Evolutionary conservation across 2,329 filamentous ascomycete genomes (phyloP), one percentile per base, ranked within the genome.

Genomic region (Ophiostoma ips): DNA sequence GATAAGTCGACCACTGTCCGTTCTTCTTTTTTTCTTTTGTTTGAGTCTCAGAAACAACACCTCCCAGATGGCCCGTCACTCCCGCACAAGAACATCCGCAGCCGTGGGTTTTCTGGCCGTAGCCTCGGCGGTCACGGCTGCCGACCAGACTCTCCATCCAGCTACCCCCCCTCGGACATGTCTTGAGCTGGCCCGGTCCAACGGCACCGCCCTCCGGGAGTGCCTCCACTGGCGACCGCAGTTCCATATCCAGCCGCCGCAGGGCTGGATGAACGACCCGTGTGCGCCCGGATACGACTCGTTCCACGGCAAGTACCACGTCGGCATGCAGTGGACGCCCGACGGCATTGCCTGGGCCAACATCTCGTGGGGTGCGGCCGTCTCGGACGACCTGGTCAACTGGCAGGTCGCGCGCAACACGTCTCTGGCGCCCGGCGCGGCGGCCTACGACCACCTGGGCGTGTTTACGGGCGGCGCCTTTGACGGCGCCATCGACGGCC

Each of bases 291-390:
- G 69, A 61, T 75, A 72, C 55, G 70, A 72, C 58, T 68, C 68
- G 13, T 62, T 59, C 3, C 63, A 65, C 33, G 67, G 69, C 30
- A 60, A 60, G 2, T 78, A 76, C 52, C 73, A 77, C 54, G 56
- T 76, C 8, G 71, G 71, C 56, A 77, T 72, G 58, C 73, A 77
- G 58, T 75, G 66, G 59, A 69, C 68, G 35, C 65, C 66, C 1
- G 60, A 62, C 9, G 62, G 59, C 0, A 62, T 58, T 31, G 59
- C 61, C 36, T 69, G 66, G 66, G 64, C 62, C 7, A 61, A 66
- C 54, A 65, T 71, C 48, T 65, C 62, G 16, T 72, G 68, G 71
- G 75, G 73, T 2, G 38, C 41, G 12, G 34, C 19, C 10, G 34
- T 34, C 70, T 75, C 70, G 50, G 52, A 40, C 21, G 60, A 64